Evolutionary conservation across 768 basidiomycete species (phyloP).

Genomic region (Mycena haematopus): DNA sequence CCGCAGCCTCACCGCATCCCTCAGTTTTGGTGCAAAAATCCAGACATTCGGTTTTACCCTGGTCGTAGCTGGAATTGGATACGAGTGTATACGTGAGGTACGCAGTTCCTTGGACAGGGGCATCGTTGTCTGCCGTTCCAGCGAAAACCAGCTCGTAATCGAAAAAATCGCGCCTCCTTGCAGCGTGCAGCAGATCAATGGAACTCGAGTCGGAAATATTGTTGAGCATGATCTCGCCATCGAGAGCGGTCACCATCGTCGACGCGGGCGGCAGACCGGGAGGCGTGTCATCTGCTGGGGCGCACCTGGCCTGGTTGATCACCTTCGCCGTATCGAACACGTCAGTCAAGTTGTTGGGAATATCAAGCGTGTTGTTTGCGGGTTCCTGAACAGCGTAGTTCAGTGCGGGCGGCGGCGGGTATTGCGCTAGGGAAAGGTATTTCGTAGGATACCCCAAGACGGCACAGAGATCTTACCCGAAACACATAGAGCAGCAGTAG

Average conservation of each 20-base stretch:
- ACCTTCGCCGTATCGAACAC: slow-evolving; percentile 19
- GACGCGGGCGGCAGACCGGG: slow-evolving; percentile 25
- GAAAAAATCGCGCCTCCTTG: slow-evolving; percentile 8
- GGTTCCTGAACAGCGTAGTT: slow-evolving; percentile 13
- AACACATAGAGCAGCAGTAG: slow-evolving; percentile 12
- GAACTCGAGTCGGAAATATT: slow-evolving; percentile 8
- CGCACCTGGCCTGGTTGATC: slow-evolving; percentile 30
- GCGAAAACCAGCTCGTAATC: slow-evolving; percentile 31
- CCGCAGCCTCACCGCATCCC: slow-evolving; percentile 28
- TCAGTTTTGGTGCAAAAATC: slow-evolving; percentile 24
- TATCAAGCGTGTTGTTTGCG: slow-evolving; percentile 8
- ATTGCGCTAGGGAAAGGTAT: neutral
- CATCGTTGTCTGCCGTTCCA: slow-evolving; percentile 24
- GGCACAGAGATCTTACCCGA: slow-evolving; percentile 9
- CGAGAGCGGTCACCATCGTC: slow-evolving; percentile 31
- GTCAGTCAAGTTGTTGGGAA: slow-evolving; percentile 23
- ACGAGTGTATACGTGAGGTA: slow-evolving; percentile 32
- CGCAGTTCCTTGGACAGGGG: slow-evolving; percentile 29
- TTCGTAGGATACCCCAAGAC: neutral
- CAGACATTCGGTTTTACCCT: slow-evolving; percentile 26
- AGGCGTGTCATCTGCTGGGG: slow-evolving; percentile 17
- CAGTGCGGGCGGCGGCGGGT: slow-evolving; percentile 20
- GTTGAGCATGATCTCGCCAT: slow-evolving; percentile 25
- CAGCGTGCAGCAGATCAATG: neutral
- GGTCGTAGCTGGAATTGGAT: slow-evolving; percentile 27